A percentile compares a stretch with the other conserved stretches of the same genome.
phyloP scores from a whole-genome alignment of 2,329 filamentous ascomycete genomes.

The Akanthomyces dipterigenus region DNA sequence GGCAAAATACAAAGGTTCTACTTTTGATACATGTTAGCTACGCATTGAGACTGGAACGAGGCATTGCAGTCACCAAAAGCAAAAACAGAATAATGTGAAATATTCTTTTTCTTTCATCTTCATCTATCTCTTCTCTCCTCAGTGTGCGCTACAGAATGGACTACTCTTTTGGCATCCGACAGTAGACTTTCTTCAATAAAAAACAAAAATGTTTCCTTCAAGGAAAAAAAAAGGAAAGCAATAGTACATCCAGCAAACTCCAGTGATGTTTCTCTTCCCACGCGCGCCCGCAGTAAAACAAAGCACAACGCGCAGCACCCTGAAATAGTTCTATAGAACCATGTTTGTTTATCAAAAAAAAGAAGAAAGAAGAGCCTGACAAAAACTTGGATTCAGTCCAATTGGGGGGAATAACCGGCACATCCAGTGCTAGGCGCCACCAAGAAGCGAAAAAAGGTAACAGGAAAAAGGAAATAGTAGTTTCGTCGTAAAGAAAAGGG shows the following conservation, averaged over 20 bases:
- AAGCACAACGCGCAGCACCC: not conserved
- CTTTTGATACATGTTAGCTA: not conserved
- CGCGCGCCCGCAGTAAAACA: not conserved
- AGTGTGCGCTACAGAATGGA: not conserved
- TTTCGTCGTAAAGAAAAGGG: constrained; percentile 10
- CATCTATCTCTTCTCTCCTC: not conserved
- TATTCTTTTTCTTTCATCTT: not conserved
- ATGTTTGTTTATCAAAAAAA: constrained; percentile 8
- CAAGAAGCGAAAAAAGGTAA: not conserved
- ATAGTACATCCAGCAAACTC: constrained; percentile 10
- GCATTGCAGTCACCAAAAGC: not conserved
- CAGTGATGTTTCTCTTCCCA: constrained; percentile 6
- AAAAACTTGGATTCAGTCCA: constrained; percentile 4
- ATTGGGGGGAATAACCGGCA: not conserved
- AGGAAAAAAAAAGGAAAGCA: not conserved
- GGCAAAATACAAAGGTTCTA: not conserved
- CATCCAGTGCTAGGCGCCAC: not conserved
- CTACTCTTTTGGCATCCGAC: not conserved
- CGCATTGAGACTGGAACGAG: not conserved
- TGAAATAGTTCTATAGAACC: constrained; percentile 8
- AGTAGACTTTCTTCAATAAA: constrained; percentile 2
- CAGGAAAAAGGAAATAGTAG: not conserved
- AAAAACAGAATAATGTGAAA: not conserved
- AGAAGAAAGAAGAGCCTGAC: not conserved
- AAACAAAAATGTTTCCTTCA: not conserved